A percentile compares a stretch with the other conserved stretches of the same genome.
Conservation (phyloP, 202 grass and related monocot genomes). For the Carex sylvatica region DNA sequence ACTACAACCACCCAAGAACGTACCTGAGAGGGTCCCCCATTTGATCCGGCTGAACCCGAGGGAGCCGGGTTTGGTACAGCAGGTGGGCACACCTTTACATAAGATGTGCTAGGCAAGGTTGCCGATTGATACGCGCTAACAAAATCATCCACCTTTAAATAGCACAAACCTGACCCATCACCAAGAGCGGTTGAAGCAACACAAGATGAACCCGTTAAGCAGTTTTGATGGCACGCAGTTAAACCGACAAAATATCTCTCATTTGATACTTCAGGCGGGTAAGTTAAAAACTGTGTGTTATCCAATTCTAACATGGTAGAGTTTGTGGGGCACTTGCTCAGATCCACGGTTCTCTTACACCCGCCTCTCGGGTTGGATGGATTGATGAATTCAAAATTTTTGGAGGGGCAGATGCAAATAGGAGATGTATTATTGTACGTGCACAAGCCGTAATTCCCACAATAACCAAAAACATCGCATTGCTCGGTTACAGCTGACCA, state of each 20-base stretch:
- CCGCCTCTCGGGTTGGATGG: conserved; percentile 29
- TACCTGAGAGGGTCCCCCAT: conserved; percentile 26
- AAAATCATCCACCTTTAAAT: conserved; percentile 69
- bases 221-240: conserved; percentile 78
- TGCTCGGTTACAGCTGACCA: conserved; percentile 94
- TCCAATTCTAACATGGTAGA: conserved; percentile 72
- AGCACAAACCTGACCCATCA: conserved; percentile 84
- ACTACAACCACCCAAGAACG: conserved; percentile 57
- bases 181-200: conserved; percentile 75
- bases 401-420: conserved; percentile 64
- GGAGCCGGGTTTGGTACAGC: conserved; percentile 6
- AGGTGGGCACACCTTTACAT: conserved; percentile 88
- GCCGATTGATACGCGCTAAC: conserved; percentile 71
- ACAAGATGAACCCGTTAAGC: conserved; percentile 66
- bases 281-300: conserved; percentile 89
- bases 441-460: conserved; percentile 88
- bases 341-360: conserved; percentile 42
- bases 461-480: conserved; percentile 91
- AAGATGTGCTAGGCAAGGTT: conserved; percentile 81
- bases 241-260: conserved; percentile 89
- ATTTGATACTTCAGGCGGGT: conserved; percentile 54
- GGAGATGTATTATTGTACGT: conserved; percentile 76
- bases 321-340: conserved; percentile 64
- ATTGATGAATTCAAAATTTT: conserved; percentile 46
- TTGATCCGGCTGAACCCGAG: not conserved